Evolutionary conservation across 345 rosid genomes (phyloP).

Genomic region (Eucalyptus regnans): DNA sequence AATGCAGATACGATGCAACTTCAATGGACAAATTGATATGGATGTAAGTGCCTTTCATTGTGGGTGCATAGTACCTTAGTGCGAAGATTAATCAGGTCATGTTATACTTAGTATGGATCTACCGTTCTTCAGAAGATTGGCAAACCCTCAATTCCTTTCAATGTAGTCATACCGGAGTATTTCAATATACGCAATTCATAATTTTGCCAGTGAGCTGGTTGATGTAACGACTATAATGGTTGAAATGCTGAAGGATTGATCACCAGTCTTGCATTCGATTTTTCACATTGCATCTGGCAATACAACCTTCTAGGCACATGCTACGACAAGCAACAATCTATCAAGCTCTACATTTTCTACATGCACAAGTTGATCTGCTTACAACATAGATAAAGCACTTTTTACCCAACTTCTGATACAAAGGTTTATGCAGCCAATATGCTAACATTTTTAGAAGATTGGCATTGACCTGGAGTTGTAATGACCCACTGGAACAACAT

Average conservation of each 20-base stretch:
- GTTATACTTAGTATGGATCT: background rate
- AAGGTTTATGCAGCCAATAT: background rate
- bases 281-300: background rate
- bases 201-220: background rate
- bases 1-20: background rate
- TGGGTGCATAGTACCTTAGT: background rate
- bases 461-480: background rate
- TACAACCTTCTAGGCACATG: background rate
- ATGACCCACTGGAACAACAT: background rate
- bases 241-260: background rate
- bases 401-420: background rate
- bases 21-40: background rate
- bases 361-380: background rate
- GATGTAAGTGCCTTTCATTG: background rate
- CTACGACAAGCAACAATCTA: background rate
- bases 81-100: background rate
- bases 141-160: background rate
- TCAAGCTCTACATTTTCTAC: background rate
- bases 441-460: background rate
- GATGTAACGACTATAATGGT: background rate
- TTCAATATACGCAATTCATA: background rate
- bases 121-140: background rate
- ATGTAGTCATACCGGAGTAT: background rate
- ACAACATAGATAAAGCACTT: background rate
- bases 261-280: background rate